These are phyloP conservation scores for Microcyclosporella mali DNA, from an alignment of 2,329 filamentous ascomycete species.

Conservation along the genomic window DNA sequence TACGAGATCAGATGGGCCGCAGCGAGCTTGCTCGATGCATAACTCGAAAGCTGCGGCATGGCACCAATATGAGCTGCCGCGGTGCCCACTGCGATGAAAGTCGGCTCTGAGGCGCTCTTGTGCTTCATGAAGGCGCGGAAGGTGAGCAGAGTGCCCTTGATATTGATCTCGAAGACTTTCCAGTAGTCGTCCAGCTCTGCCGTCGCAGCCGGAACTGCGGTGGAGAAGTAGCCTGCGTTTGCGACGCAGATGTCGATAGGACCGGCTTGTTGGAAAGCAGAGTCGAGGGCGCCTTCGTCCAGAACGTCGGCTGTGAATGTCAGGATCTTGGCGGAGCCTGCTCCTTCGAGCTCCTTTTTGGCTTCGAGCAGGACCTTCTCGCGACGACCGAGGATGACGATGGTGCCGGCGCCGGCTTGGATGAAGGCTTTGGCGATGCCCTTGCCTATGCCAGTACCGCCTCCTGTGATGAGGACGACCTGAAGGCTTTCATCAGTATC, in stretches of 20 bases:
- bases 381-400: conserved; percentile 12
- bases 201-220: neutral
- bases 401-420: conserved; percentile 11
- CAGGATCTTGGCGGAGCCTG: conserved; percentile 7
- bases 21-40: conserved; percentile 35
- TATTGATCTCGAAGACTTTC: conserved; percentile 12
- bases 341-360: conserved; percentile 7
- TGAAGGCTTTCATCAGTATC: no score
- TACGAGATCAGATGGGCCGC: conserved; percentile 33
- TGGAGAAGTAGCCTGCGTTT: conserved; percentile 10
- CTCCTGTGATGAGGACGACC: conserved; percentile 7
- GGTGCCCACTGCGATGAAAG: conserved; percentile 11
- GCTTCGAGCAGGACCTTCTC: conserved; percentile 5
- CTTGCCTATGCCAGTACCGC: conserved; percentile 10
- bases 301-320: conserved; percentile 13
- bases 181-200: conserved; percentile 10
- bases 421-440: conserved; percentile 12
- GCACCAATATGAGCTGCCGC: conserved; percentile 15
- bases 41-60: conserved; percentile 22
- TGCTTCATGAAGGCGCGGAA: conserved; percentile 9
- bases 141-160: conserved; percentile 11
- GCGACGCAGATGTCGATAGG: conserved; percentile 11
- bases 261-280: conserved; percentile 8
- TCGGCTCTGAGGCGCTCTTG: neutral
- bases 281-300: conserved; percentile 7